phyloP scores from a whole-genome alignment of 257 asterid genomes.

The Ballota nigra region DNA sequence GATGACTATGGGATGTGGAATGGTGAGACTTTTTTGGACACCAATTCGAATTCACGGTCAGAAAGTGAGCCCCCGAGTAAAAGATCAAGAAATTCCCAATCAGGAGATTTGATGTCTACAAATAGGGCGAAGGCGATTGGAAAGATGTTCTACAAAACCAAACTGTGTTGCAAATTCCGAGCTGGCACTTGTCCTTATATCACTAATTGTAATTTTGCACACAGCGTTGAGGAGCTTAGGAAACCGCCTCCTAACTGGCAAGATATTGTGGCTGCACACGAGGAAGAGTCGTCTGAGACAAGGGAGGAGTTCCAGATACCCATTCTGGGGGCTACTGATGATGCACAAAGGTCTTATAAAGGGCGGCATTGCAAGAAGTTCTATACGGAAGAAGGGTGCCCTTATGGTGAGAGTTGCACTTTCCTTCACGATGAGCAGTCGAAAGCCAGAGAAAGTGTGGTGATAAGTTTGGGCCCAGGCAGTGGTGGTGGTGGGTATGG shows the following conservation, averaged over 20 bases:
- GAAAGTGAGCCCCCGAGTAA: slow-evolving; percentile 60
- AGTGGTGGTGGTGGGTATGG: slow-evolving; percentile 37
- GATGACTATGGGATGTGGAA: slow-evolving; percentile 71
- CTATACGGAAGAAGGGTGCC: slow-evolving; percentile 81
- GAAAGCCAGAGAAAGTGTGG: slow-evolving; percentile 69
- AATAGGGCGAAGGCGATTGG: slow-evolving; percentile 67
- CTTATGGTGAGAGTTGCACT: slow-evolving; percentile 82
- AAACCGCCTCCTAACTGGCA: slow-evolving; percentile 87
- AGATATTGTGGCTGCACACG: slow-evolving; percentile 70
- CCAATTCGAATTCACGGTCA: slow-evolving; percentile 35
- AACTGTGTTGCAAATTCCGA: slow-evolving; percentile 71
- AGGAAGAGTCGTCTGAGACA: slow-evolving; percentile 55
- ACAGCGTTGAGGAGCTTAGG: slow-evolving; percentile 53
- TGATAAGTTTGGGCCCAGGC: slow-evolving; percentile 57
- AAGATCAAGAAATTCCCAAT: slow-evolving; percentile 48
- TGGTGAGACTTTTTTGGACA: slow-evolving; percentile 41
- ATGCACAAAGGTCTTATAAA: slow-evolving; percentile 64
- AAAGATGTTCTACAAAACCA: slow-evolving; percentile 74
- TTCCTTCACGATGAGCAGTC: slow-evolving; percentile 82
- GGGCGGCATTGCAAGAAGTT: slow-evolving; percentile 81
- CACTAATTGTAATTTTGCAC: slow-evolving; percentile 78
- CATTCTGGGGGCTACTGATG: slow-evolving; percentile 54
- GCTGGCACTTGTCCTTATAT: slow-evolving; percentile 73
- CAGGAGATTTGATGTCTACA: slow-evolving; percentile 42
- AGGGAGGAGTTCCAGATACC: slow-evolving; percentile 81